Evolutionary conservation across 2,329 filamentous ascomycete genomes (phyloP).

Genomic region (Whalleya microplaca): DNA sequence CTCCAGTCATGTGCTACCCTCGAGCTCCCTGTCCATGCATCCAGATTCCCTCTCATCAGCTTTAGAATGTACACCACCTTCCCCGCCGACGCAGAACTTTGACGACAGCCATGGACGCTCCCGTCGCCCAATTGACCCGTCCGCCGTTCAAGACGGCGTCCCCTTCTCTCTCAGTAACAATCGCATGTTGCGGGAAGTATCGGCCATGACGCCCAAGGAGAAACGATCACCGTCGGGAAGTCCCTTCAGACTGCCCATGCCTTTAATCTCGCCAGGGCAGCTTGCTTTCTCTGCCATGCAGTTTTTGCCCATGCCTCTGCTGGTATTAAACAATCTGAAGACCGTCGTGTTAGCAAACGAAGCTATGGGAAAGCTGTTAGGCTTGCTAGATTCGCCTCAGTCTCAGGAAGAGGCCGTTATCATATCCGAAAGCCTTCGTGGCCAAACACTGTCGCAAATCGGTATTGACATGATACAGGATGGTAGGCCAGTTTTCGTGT

Average conservation of each 20-base stretch:
- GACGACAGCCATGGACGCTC: conserved; percentile 12
- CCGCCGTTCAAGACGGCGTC: conserved; percentile 13
- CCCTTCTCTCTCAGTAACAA: conserved; percentile 9
- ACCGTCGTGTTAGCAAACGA: conserved; percentile 76
- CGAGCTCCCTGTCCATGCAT: conserved; percentile 15
- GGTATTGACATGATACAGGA: conserved; percentile 76
- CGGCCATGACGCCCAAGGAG: conserved; percentile 19
- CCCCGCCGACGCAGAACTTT: conserved; percentile 5
- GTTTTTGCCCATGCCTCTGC: conserved; percentile 72
- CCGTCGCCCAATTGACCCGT: conserved; percentile 9
- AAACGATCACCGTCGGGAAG: conserved; percentile 37
- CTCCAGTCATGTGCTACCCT: conserved; percentile 2
- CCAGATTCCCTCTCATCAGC: conserved; percentile 15
- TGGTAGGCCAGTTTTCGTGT: conserved; percentile 62
- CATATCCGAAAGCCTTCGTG: conserved; percentile 63
- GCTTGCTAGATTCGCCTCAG: conserved; percentile 52
- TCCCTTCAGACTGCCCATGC: conserved; percentile 47
- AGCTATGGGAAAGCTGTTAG: conserved; percentile 71
- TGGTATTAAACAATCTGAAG: conserved; percentile 71
- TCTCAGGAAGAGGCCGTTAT: conserved; percentile 46
- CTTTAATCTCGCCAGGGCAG: conserved; percentile 53
- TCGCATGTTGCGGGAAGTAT: conserved; percentile 15
- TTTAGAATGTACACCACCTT: conserved; percentile 6
- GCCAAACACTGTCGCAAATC: conserved; percentile 69
- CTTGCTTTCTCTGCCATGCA: conserved; percentile 71